A percentile compares a stretch with the other conserved stretches of the same genome.
Conservation (phyloP, 1,284 basidiomycete genomes). For the Heterobasidion irregulare region DNA sequence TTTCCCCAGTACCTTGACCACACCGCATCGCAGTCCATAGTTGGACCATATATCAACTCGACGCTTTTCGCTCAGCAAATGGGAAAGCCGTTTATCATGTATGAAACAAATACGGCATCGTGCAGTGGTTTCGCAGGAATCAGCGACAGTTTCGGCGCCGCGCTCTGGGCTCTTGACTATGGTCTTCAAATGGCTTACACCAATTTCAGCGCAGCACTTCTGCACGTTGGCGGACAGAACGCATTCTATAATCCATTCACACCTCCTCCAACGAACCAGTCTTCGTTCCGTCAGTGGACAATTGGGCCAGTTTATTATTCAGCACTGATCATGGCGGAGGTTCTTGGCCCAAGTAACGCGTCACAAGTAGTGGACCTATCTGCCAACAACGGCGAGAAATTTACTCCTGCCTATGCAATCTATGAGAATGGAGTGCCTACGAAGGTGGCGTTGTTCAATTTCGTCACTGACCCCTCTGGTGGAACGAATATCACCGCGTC, state of each 20-base stretch:
- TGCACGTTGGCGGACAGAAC: slow-evolving; percentile 32
- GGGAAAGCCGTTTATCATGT: slow-evolving; percentile 45
- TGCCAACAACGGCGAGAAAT: slow-evolving; percentile 38
- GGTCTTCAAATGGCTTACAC: slow-evolving; percentile 36
- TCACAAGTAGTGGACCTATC: slow-evolving; percentile 55
- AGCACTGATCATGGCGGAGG: slow-evolving; percentile 59
- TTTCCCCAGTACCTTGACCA: slow-evolving; percentile 57
- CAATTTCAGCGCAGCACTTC: slow-evolving; percentile 27
- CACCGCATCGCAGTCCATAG: slow-evolving; percentile 34
- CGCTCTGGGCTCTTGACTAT: slow-evolving; percentile 59
- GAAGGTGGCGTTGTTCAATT: slow-evolving; percentile 65
- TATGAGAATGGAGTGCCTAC: slow-evolving; percentile 54
- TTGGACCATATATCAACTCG: slow-evolving; percentile 42
- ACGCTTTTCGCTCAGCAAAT: slow-evolving; percentile 31
- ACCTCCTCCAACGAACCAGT: slow-evolving; percentile 56
- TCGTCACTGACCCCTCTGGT: slow-evolving; percentile 43
- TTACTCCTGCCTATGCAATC: slow-evolving; percentile 65
- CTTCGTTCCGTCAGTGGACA: slow-evolving; percentile 51
- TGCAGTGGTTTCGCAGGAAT: slow-evolving; percentile 51
- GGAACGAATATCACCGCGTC: slow-evolving; percentile 40
- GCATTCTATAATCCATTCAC: slow-evolving; percentile 25
- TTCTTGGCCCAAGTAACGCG: slow-evolving; percentile 49
- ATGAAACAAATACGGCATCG: slow-evolving; percentile 49
- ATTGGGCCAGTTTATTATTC: slow-evolving; percentile 65
- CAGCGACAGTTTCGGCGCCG: slow-evolving; percentile 38